Evolutionary conservation across 139 green algal species (phyloP).

Genomic region (Picochlorum costavermella): DNA sequence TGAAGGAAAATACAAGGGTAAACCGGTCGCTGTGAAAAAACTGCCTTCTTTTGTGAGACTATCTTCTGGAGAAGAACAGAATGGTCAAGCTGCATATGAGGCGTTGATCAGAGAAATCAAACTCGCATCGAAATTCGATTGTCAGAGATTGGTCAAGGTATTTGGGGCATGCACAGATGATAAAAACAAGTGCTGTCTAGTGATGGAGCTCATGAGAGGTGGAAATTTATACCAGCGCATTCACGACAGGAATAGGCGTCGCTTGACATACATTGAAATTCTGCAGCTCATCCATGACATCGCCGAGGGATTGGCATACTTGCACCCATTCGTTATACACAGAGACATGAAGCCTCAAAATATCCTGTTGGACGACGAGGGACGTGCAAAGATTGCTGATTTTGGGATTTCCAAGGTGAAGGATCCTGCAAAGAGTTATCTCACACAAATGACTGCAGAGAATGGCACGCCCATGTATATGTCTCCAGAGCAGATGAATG

Average conservation of each 20-base stretch:
- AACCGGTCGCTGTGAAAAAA: conserved; percentile 64
- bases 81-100: conserved; percentile 17
- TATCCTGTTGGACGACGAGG: conserved; percentile 53
- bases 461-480: conserved; percentile 69
- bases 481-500: conserved; percentile 75
- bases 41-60: conserved; percentile 46
- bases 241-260: conserved; percentile 41
- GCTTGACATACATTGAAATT: conserved; percentile 59
- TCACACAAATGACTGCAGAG: conserved; percentile 64
- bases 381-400: conserved; percentile 68
- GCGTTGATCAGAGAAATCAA: conserved; percentile 58
- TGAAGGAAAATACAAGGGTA: conserved; percentile 43
- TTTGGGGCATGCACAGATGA: conserved; percentile 46
- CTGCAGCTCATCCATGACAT: conserved; percentile 59
- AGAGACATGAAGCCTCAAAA: conserved; percentile 73
- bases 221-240: conserved; percentile 64
- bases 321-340: conserved; percentile 75
- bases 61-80: conserved; percentile 5
- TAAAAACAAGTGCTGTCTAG: conserved; percentile 47
- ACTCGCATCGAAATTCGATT: conserved; percentile 43
- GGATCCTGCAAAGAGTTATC: conserved; percentile 66
- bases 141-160: conserved; percentile 46
- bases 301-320: conserved; percentile 52
- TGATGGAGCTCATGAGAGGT: conserved; percentile 74
- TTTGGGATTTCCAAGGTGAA: conserved; percentile 71